A percentile compares a stretch with the other conserved stretches of the same genome.
phyloP scores from a whole-genome alignment of 1,284 basidiomycete genomes.

The Microbotryum lychnidis-dioicae region DNA sequence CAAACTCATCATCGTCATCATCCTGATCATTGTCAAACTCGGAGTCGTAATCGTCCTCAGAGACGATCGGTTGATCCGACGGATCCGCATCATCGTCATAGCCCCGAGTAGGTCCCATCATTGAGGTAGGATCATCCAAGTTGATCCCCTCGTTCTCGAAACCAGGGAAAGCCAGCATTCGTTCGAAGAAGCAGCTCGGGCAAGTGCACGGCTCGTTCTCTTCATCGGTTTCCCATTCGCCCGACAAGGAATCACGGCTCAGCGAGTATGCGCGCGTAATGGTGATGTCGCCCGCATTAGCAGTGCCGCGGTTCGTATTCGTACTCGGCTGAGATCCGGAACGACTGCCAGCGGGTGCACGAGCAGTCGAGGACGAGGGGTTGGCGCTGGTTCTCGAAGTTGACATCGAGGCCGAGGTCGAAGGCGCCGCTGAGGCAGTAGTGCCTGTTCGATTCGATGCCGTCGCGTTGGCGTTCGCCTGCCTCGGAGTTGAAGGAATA shows the following conservation, averaged over 20 bases:
- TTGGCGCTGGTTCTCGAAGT: neutral
- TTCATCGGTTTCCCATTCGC: neutral
- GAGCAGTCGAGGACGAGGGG: neutral
- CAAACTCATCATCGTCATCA: slow-evolving; percentile 3
- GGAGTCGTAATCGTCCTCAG: slow-evolving; percentile 4
- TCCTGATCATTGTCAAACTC: slow-evolving; percentile 6
- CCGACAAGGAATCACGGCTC: neutral
- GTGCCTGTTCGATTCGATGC: neutral
- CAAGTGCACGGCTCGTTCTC: neutral
- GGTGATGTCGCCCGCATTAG: neutral
- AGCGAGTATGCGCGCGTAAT: neutral
- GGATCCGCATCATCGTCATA: neutral
- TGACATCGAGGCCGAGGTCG: neutral
- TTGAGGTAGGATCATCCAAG: neutral
- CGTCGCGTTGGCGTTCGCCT: neutral
- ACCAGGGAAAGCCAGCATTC: neutral
- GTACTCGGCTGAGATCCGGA: neutral
- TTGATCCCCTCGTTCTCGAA: neutral
- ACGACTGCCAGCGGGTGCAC: no score
- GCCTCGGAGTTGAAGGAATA: neutral
- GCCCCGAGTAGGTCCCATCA: neutral
- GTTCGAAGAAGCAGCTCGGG: no score
- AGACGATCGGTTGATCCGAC: neutral
- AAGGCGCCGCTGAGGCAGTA: neutral
- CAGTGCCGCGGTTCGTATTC: neutral